Evolutionary conservation across 768 basidiomycete genomes (phyloP).

Genomic region (Serendipita sp.): DNA sequence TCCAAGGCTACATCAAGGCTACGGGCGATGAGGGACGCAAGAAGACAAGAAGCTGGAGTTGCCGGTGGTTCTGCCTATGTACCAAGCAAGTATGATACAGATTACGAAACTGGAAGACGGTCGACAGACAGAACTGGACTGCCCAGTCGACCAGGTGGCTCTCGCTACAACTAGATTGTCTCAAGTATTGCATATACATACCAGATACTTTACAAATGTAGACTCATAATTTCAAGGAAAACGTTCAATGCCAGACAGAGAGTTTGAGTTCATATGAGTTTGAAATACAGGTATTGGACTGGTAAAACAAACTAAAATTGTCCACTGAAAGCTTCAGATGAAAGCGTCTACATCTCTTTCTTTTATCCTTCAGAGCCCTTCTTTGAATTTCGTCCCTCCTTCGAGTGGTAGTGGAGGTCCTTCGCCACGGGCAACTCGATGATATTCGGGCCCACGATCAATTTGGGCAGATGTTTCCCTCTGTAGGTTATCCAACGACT

Average conservation of each 20-base stretch:
- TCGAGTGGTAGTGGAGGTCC: background rate
- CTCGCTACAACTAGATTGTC: background rate
- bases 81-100: constrained; percentile 7
- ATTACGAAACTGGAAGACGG: constrained; percentile 5
- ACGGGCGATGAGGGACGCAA: constrained; percentile 35
- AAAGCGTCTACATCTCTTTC: too few species aligned
- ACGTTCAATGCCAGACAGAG: background rate
- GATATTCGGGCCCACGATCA: constrained; percentile 4
- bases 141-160: too few species aligned
- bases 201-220: background rate
- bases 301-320: too few species aligned
- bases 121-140: background rate
- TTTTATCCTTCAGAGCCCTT: background rate
- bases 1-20: constrained; percentile 32
- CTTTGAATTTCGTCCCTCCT: background rate
- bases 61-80: constrained; percentile 12
- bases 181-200: background rate
- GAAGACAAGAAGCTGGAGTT: constrained; percentile 18
- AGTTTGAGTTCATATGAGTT: background rate
- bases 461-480: background rate
- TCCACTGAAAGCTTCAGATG: too few species aligned
- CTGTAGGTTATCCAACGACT: background rate
- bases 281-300: background rate
- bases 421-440: background rate
- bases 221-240: too few species aligned